Percentiles rank a stretch among this genome's conserved stretches.
phyloP scores from a whole-genome alignment of 352 stramenopile genomes.

The Globisporangium megalacanthum region DNA sequence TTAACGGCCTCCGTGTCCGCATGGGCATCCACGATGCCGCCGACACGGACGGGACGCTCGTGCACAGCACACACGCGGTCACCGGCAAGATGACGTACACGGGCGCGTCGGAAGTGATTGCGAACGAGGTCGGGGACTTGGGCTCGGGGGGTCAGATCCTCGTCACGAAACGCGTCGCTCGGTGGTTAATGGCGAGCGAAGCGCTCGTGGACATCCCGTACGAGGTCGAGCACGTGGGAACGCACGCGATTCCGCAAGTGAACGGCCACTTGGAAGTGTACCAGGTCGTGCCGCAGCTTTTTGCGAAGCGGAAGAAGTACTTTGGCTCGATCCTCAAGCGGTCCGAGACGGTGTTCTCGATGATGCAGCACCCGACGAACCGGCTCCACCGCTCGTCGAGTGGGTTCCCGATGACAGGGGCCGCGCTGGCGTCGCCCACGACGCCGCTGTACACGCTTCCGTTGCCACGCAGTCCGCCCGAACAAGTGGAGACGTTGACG shows the following conservation, averaged over 20 bases:
- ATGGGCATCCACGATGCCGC: slow-evolving; percentile 75
- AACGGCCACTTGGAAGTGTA: slow-evolving; percentile 35
- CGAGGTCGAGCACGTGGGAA: not conserved
- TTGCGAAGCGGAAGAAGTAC: slow-evolving; percentile 14
- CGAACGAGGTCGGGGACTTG: slow-evolving; percentile 53
- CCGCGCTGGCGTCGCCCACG: not conserved
- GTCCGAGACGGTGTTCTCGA: slow-evolving; percentile 11
- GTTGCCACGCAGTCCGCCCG: not conserved
- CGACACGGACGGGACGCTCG: slow-evolving; percentile 41
- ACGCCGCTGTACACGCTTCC: slow-evolving; percentile 1
- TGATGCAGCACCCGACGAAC: not conserved
- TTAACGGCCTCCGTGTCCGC: slow-evolving; percentile 59
- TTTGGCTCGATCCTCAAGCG: slow-evolving; percentile 16
- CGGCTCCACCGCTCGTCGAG: not conserved
- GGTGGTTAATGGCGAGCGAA: slow-evolving; percentile 36
- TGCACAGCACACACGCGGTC: slow-evolving; percentile 52
- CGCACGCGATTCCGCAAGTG: slow-evolving; percentile 27
- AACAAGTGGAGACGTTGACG: not conserved
- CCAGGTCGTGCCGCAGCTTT: slow-evolving; percentile 28
- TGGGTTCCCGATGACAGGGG: not conserved
- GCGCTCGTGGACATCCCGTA: slow-evolving; percentile 3
- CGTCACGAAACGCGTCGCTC: slow-evolving; percentile 50
- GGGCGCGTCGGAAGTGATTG: slow-evolving; percentile 57
- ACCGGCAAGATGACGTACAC: slow-evolving; percentile 66
- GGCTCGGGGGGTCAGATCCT: slow-evolving; percentile 69